Evolutionary conservation across 306 rosid species (phyloP), one percentile per base, ranked within the genome.

Genomic region (Castanea mollissima): DNA sequence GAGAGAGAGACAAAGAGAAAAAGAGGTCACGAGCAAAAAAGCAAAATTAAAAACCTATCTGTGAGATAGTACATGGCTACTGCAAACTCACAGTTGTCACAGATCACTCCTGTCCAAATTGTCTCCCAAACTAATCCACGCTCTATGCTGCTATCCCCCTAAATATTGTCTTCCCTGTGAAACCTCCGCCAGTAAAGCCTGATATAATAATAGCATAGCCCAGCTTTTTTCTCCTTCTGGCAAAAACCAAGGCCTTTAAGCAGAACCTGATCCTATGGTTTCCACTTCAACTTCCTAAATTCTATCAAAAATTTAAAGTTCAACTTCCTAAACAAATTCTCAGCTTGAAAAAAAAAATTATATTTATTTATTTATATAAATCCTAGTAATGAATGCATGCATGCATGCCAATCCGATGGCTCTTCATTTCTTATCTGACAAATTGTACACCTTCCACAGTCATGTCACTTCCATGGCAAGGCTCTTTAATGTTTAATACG

Each of bases 21-120:
- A 32, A 54, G 0, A 46, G 18, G 27, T 68, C 72, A 68, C 72
- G 72, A 35, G 51, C 15, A 18, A 67, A 3, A 16, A 32, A 25
- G 70, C 54, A 49, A 27, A 49, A 27, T 15, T 12, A 7, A 0
- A 31, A 3, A 19, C n/a, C 31, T 5, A 4, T 62, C n/a, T 27
- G 6, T 62, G 69, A 29, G 35, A 19, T 29, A 2, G 69, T 25
- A 25, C 19, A 34, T 32, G 16, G 15, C 15, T 34, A 51, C 77
- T 72, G 77, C 57, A 72, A 79, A 72, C 73, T 71, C 49, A 71
- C 77, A 59, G 82, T 71, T 19, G 62, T 14, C 31, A 41, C 77
- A 72, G 82, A 60, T 57, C 11, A 31, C 13, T 60, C 74, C 80
- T 77, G 68, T 64, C 29, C 20, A 38, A 29, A 9, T 56, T 74